Percentiles rank a stretch among this genome's conserved stretches.
These are phyloP conservation scores for Phytophthora colocasiae DNA, from an alignment of 352 stramenopile species.

Conservation along the genomic window DNA sequence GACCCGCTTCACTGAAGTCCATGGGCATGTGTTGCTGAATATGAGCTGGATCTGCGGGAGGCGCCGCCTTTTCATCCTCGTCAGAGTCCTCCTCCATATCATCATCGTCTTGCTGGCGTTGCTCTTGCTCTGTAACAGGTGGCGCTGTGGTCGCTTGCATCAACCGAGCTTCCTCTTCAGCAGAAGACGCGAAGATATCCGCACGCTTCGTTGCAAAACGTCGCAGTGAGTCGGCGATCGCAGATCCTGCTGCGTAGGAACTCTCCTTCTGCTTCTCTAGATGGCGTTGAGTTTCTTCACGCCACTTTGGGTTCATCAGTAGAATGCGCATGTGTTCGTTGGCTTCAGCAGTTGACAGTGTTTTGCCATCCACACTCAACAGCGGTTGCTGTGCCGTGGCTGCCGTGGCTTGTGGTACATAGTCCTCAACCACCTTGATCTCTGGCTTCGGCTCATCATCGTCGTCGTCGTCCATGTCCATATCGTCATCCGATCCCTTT, in stretches of 20 bases:
- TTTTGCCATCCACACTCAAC: slow-evolving; percentile 89
- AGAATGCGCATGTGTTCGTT: slow-evolving; percentile 99
- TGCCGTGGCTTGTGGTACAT: slow-evolving; percentile 68
- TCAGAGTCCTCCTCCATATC: slow-evolving; percentile 54
- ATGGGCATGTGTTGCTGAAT: slow-evolving; percentile 11
- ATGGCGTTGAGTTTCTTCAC: slow-evolving; percentile 95
- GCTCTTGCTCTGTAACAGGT: slow-evolving; percentile 20
- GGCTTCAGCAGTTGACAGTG: slow-evolving; percentile 83
- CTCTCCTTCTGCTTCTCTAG: slow-evolving; percentile 98
- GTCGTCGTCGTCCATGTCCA: slow-evolving; percentile 88
- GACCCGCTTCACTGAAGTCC: slow-evolving; percentile 17
- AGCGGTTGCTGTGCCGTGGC: slow-evolving; percentile 50
- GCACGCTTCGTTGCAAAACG: slow-evolving; percentile 92
- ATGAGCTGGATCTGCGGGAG: slow-evolving; percentile 8
- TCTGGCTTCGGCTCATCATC: slow-evolving; percentile 62
- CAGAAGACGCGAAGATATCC: slow-evolving; percentile 94
- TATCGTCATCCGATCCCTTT: slow-evolving; percentile 85
- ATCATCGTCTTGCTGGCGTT: slow-evolving; percentile 32
- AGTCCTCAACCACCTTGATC: slow-evolving; percentile 88
- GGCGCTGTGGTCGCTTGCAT: slow-evolving; percentile 56
- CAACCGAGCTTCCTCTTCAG: slow-evolving; percentile 80
- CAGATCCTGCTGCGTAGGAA: slow-evolving; percentile 93
- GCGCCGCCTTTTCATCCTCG: slow-evolving; percentile 40
- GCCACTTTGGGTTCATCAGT: slow-evolving; percentile 98
- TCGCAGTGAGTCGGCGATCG: slow-evolving; percentile 96